Conservation (phyloP, 1,139 yeast genomes). For the Kurtzmaniella quercitrusa region DNA sequence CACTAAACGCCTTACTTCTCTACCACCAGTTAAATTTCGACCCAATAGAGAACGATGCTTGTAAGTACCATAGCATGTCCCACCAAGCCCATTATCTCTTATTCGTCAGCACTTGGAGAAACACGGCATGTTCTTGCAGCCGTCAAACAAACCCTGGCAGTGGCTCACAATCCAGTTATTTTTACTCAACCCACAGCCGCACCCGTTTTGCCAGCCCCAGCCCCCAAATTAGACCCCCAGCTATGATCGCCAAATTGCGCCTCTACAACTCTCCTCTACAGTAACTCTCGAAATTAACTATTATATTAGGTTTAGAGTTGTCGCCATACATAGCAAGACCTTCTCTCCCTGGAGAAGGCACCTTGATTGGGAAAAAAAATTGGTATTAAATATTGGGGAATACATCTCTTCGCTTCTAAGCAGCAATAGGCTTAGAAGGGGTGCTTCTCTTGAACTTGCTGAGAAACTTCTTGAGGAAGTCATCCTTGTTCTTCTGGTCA, state of each 20-base stretch:
- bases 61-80: no score
- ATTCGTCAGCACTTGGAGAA: not conserved
- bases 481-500: slow-evolving; percentile 34
- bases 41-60: no score
- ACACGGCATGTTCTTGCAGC: not conserved
- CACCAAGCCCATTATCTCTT: no score
- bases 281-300: not conserved
- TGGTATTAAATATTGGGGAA: not conserved
- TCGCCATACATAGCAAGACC: not conserved
- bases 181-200: not conserved
- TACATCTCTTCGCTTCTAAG: slow-evolving; percentile 19
- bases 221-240: no score
- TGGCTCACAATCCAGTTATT: not conserved
- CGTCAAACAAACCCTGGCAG: not conserved
- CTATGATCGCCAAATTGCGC: no score
- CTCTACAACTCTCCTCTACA: not conserved
- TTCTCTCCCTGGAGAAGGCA: not conserved
- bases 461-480: slow-evolving; percentile 47
- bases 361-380: not conserved
- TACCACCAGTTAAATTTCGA: no score
- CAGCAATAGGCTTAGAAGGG: slow-evolving; percentile 16
- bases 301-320: not conserved
- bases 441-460: slow-evolving; percentile 44
- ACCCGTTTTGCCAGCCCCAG: not conserved
- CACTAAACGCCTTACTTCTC: no score